Percentiles rank a stretch among this genome's conserved stretches.
These are phyloP conservation scores for Suillus subaureus DNA, from an alignment of 768 basidiomycete species.

Conservation along the genomic window DNA sequence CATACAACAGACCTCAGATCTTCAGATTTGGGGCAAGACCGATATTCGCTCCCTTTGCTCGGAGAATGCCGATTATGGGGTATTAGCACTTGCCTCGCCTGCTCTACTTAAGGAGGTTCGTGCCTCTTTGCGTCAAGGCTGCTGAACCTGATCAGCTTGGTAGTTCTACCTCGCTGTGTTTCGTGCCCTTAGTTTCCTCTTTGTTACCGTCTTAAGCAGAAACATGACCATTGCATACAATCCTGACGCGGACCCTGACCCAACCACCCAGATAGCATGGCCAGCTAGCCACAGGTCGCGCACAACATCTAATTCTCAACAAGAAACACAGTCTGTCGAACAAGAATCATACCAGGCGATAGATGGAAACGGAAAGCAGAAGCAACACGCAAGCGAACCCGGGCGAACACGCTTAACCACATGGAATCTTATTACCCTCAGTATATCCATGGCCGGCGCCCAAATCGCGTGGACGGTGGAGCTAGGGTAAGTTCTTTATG, in stretches of 20 bases:
- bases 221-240: constrained; percentile 62
- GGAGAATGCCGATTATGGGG: constrained; percentile 29
- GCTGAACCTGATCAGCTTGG: neutral
- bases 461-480: constrained; percentile 97
- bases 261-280: constrained; percentile 82
- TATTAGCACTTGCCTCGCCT: constrained; percentile 3
- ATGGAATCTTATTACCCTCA: constrained; percentile 80
- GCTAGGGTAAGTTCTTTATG: constrained; percentile 64
- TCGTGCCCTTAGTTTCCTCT: constrained; percentile 9
- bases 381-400: constrained; percentile 22
- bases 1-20: neutral
- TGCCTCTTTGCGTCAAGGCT: neutral
- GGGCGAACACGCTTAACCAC: constrained; percentile 38
- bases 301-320: constrained; percentile 24
- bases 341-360: constrained; percentile 35
- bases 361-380: constrained; percentile 30
- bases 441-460: constrained; percentile 91
- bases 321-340: constrained; percentile 25
- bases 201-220: constrained; percentile 16
- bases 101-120: constrained; percentile 17
- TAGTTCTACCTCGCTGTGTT: constrained; percentile 7
- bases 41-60: constrained; percentile 6
- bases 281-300: constrained; percentile 46
- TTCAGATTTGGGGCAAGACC: neutral
- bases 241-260: constrained; percentile 63